Evolutionary conservation across 768 basidiomycete species (phyloP), one percentile per base, ranked within the genome.

Genomic region (Arthromyces matolae): DNA sequence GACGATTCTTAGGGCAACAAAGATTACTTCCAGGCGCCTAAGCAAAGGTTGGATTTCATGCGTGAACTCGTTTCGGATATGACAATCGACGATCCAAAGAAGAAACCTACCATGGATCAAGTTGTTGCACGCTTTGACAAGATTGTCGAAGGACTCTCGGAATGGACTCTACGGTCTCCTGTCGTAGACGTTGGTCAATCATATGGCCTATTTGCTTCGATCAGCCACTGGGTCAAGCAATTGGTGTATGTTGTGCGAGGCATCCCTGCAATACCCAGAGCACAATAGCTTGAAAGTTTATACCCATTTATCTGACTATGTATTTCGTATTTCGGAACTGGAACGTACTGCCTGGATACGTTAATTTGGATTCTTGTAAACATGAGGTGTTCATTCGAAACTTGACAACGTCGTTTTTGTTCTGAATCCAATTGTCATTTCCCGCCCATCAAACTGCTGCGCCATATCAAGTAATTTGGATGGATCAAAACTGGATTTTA

Each of bases 51-150:
- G 16, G 61, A 58, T 6, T 70, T 70, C 34, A 52, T 70, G 28
- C 38, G 50, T 35, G 55, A 59, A 1, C 53, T 71, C 10, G 54
- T 69, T 2, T 36, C 42, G 0, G 66, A 70, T 18, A 73, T 74
- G 71, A 58, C 63, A 0, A 60, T 69, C 46, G 45, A 53, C 0
- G 62, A 71, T 36, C 67, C 70, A 0, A 35, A 49, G 5, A 61
- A 63, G 37, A 65, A 71, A 13, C 71, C 71, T 1, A 63, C 58
- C 1, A 71, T 71, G 53, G 59, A 64, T 16, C 61, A 70, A 40
- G 70, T 69, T 3, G 61, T 70, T n/a, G 31, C 50, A 13, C 61
- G 60, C 5, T 70, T 71, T 38, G 57, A 63, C 7, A 41, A 41
- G 4, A 63, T 69, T 20, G 38, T 57, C 16, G 36, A 51, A 14